phyloP scores from a whole-genome alignment of 768 basidiomycete species.

The Rhodotorula graminis region DNA sequence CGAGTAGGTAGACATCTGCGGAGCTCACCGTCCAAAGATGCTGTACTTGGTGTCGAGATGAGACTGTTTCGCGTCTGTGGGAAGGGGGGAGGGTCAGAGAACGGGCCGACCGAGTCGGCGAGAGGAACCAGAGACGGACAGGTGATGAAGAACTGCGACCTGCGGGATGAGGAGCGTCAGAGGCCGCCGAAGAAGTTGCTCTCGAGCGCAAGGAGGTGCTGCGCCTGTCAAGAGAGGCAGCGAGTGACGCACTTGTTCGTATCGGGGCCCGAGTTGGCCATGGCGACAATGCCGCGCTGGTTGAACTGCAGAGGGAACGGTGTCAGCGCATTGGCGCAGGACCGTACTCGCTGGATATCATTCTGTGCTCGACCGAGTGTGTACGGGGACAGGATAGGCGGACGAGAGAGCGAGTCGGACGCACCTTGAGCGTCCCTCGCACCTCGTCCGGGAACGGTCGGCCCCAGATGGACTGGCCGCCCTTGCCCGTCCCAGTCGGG shows the following conservation, averaged over 20 bases:
- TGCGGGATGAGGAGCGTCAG: constrained; percentile 5
- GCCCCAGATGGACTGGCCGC: constrained; percentile 95
- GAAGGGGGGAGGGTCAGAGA: not conserved
- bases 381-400: not conserved
- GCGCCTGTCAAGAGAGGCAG: no score
- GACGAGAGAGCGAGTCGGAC: not conserved
- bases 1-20: not conserved
- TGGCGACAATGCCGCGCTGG: constrained; percentile 85
- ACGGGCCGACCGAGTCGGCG: no score
- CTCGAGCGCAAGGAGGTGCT: not conserved
- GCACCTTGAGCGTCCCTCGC: constrained; percentile 84
- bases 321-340: no score
- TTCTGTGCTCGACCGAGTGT: no score
- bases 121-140: constrained; percentile 2
- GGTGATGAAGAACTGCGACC: constrained; percentile 53
- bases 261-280: constrained; percentile 94
- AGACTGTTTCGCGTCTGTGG: constrained; percentile 85
- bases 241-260: constrained; percentile 63
- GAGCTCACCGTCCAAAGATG: constrained; percentile 71
- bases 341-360: no score
- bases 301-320: constrained; percentile 67
- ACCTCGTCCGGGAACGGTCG: constrained; percentile 86
- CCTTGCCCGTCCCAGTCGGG: constrained; percentile 84
- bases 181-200: not conserved
- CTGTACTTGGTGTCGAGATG: constrained; percentile 88